Evolutionary conservation across 148 eudicot genomes (phyloP), one percentile per base, ranked within the genome.

Genomic region (Rhododendron ferrugineum): DNA sequence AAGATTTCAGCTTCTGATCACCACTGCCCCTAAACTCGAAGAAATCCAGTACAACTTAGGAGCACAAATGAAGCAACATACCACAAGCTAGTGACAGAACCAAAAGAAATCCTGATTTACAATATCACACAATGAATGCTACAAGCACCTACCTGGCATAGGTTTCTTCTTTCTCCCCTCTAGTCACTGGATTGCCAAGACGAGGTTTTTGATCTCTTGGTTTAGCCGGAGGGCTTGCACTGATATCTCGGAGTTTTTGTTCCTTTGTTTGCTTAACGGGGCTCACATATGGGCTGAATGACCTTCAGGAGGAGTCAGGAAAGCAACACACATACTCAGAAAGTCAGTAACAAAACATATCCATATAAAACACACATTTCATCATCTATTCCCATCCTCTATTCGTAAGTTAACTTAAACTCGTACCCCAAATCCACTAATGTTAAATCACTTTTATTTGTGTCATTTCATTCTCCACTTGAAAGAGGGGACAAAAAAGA

Each of bases 1-100:
- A 89, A 79, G 91, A 72, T 84, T 87, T 93, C 60, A 74, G 70
- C 74, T 86, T 91, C 82, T 77, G 84, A 70, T 88, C 87, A 84
- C 89, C 88, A 82, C 60, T 86, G 86, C 88, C 90, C 93, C 98
- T 95, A 81, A 76, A 83, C 28, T 60, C 87, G 28, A 90, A 68
- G 81, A 88, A 79, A 79, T 56, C 76, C 44, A 40, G 58, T 8
- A 32, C 9, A 40, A 74, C 42, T 85, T 6, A 75, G 79, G 68
- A 82, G 36, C 54, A 22, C 26, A 28, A 62, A 62, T 20, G 28
- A 54, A 80, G 73, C 32, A 68, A 46, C 56, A 68, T 83, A 15
- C 78, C 34, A 34, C 32, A 50, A 47, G 50, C 64, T 49, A 73
- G 79, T 34, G 47, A 47, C 9, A 47, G 16, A 52, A 84, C 42